These are phyloP conservation scores for Ganoderma meredithae DNA, from an alignment of 1,284 basidiomycete species.

Conservation along the genomic window DNA sequence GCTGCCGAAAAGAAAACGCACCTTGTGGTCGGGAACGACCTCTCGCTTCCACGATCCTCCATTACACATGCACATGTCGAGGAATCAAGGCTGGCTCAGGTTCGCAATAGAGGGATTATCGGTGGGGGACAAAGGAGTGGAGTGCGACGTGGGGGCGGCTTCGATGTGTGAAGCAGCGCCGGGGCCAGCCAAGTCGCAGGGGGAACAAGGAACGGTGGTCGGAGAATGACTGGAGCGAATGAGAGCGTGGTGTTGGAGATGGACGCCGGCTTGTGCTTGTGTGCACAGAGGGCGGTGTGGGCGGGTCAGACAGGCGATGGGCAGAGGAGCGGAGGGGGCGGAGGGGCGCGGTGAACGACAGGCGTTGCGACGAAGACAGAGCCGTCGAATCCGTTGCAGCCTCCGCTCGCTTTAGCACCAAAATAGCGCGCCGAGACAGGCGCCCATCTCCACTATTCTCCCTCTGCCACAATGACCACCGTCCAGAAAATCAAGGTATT, in stretches of 20 bases:
- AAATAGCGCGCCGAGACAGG: slow-evolving; percentile 11
- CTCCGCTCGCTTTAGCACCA: slow-evolving; percentile 4
- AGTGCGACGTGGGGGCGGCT: slow-evolving; percentile 42
- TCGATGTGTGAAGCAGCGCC: slow-evolving; percentile 44
- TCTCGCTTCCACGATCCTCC: slow-evolving; percentile 95
- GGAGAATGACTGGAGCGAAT: slow-evolving; percentile 40
- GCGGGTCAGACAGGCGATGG: slow-evolving; percentile 17
- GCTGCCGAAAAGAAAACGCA: slow-evolving; percentile 41
- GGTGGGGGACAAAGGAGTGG: slow-evolving; percentile 37
- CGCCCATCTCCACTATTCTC: slow-evolving; percentile 26
- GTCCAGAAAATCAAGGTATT: slow-evolving; percentile 88
- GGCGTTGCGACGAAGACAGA: slow-evolving; percentile 24
- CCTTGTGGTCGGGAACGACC: slow-evolving; percentile 97
- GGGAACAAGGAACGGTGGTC: slow-evolving; percentile 46
- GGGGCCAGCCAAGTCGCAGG: slow-evolving; percentile 74
- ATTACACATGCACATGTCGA: slow-evolving; percentile 80
- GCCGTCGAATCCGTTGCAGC: slow-evolving; percentile 11
- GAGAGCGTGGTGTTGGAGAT: slow-evolving; percentile 27
- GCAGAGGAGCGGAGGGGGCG: slow-evolving; percentile 8
- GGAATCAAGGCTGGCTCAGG: slow-evolving; percentile 24
- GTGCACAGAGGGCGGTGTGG: slow-evolving; percentile 21
- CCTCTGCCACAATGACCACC: slow-evolving; percentile 71
- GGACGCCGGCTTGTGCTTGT: slow-evolving; percentile 27
- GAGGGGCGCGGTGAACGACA: slow-evolving; percentile 9
- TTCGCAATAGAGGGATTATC: slow-evolving; percentile 32